Base-by-base conservation (phyloP, 1,284 basidiomycete species). In the Grifola frondosa region DNA sequence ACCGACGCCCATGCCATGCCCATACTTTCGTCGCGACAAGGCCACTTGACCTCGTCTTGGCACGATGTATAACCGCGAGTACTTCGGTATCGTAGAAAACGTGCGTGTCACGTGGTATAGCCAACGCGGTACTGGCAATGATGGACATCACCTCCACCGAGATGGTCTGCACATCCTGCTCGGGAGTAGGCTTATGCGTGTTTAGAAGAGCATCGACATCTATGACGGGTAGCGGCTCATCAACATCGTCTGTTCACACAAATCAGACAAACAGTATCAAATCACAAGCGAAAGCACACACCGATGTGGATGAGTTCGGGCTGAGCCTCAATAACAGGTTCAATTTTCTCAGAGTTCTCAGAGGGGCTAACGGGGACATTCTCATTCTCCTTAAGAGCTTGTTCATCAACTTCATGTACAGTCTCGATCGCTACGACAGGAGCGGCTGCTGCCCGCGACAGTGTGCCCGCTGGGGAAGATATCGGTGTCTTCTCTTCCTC, bases 21-120 rank as follows among this genome's bases (percentile, higher is more conserved):
- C 86, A 90, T 10, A 91, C 75, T 20, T 70, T 74, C 5, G 80
- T 88, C 19, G 69, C 67, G 3, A 80, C 86, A 16, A 91, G 69
- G n/a, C 84, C 81, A 21, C 63, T 81, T 12, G 73, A 68, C 42
- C 70, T 77, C 1, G 75, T 75, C 58, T 88, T 90, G 17, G 66
- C 73, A 5, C 88, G 76, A 57, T 88, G 77, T 10, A 90, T 70
- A 37, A 90, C 69, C 1, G 76, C 78, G 16, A 89, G 65, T 5
- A 80, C 65, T 56, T 91, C 88, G 1, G 72, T 68, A 40, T 91
- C 87, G 55, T 90, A 84, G 59, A 90, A 87, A 12, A 86, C 60
- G 48, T 75, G 67, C 5, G 60, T 54, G 39, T 78, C 69, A 10
- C 60, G 64, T 25, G 59, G 59, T 21, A 87, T 49, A 3, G 70